Evolutionary conservation across 164 flowering plant genomes (phyloP).

Genomic region (Vitis cinerea): DNA sequence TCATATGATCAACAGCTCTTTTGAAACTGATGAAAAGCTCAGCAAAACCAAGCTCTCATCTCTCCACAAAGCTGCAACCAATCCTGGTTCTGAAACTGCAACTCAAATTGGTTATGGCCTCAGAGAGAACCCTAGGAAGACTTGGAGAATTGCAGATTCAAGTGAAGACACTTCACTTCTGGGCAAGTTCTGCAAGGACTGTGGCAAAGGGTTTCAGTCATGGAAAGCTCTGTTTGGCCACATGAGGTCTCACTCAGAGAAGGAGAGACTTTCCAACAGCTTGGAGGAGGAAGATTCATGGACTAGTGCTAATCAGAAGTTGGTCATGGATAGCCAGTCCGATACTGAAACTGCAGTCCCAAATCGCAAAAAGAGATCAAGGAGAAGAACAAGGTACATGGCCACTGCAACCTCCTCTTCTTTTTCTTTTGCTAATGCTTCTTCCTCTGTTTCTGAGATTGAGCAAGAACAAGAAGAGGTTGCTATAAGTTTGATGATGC

Average conservation of each 20-base stretch:
- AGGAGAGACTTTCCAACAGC: slow-evolving; percentile 12
- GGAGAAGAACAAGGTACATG: slow-evolving; percentile 33
- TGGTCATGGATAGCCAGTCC: slow-evolving; percentile 39
- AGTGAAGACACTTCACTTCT: slow-evolving; percentile 17
- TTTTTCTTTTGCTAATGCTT: slow-evolving; percentile 24
- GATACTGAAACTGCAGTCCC: slow-evolving; percentile 30
- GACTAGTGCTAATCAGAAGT: slow-evolving; percentile 21
- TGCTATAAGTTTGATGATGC: slow-evolving; percentile 65
- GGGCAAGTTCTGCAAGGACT: slow-evolving; percentile 36
- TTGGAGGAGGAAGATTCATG: slow-evolving; percentile 32
- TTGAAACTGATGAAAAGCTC: slow-evolving; percentile 28
- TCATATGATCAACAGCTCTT: slow-evolving; percentile 50
- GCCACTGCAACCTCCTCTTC: slow-evolving; percentile 28
- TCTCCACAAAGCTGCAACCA: slow-evolving; percentile 13
- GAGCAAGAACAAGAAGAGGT: slow-evolving; percentile 62
- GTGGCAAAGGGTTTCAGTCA: slow-evolving; percentile 49
- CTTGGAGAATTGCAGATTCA: slow-evolving; percentile 25
- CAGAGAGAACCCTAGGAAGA: slow-evolving; percentile 72
- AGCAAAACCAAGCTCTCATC: slow-evolving; percentile 27
- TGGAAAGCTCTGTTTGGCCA: slow-evolving; percentile 56
- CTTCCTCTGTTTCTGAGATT: slow-evolving; percentile 39
- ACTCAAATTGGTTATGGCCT: slow-evolving; percentile 42
- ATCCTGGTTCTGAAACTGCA: slow-evolving; percentile 12
- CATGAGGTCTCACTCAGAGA: slow-evolving; percentile 53
- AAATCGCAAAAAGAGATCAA: slow-evolving; percentile 30